Evolutionary conservation across 2,329 filamentous ascomycete species (phyloP), one percentile per base, ranked within the genome.

Genomic region (Eutypa lata): DNA sequence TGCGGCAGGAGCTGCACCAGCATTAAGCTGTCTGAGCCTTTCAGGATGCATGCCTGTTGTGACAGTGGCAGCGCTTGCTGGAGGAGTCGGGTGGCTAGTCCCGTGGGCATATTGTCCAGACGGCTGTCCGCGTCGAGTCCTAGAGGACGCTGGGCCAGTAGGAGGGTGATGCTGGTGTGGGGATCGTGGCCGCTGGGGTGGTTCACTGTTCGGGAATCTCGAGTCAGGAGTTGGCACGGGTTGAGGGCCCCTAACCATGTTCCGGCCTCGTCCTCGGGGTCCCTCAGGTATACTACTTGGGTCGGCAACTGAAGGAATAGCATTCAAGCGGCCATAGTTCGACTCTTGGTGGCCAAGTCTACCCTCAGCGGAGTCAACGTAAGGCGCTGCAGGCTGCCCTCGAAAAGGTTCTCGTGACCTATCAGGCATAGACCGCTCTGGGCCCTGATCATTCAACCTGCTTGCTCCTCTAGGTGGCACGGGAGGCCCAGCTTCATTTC

Each of bases 311-410:
- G 74, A 72, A 47, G 76, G 72, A 48, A 79, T 75, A 2, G 78
- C 71, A 56, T 82, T 86, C 47, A 87, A 72, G 2, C 84, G 80
- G 26, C 84, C 84, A 60, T 86, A 86, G 52, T 81, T 83, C 16
- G 81, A 79, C 64, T 87, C 83, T 57, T 83, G 78, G 55, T 81
- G 77, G 51, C 72, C 73, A 19, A 76, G 60, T 56, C 77, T 72
- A 37, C 75, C 73, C 58, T 81, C 76, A 45, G 84, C 80, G 3
- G 71, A 59, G 28, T 85, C 82, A 2, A 68, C 65, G 38, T 73
- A 73, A 22, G 71, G 53, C 24, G 52, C 37, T 47, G 65, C 48
- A 45, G 67, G 55, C 33, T 65, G 72, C 40, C 61, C 70, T 57
- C 66, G 73, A 63, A 72, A 81, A 53, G 62, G 57, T 14, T 80